Evolutionary conservation across 2,329 filamentous ascomycete genomes (phyloP).

Genomic region (Claviceps paspali): DNA sequence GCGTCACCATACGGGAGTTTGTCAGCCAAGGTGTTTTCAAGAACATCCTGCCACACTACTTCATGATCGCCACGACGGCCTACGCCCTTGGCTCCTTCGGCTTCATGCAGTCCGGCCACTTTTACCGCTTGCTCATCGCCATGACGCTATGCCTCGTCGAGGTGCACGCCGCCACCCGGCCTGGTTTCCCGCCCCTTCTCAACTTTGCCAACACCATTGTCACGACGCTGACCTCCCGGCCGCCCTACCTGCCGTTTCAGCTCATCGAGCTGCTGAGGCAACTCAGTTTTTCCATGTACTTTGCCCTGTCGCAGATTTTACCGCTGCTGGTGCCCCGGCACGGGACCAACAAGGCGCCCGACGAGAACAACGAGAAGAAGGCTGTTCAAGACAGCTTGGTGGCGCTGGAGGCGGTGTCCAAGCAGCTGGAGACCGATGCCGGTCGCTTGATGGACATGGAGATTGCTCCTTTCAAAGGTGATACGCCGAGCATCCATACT

Average conservation of each 20-base stretch:
- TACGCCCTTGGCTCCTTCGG: conserved; percentile 48
- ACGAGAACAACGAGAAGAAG: conserved; percentile 28
- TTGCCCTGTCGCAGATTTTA: conserved; percentile 68
- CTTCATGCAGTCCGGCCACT: conserved; percentile 51
- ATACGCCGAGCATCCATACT: conserved; percentile 45
- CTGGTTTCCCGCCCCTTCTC: conserved; percentile 31
- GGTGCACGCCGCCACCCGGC: conserved; percentile 39
- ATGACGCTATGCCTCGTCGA: conserved; percentile 39
- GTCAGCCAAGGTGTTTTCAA: conserved; percentile 49
- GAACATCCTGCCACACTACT: conserved; percentile 45
- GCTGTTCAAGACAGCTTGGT: conserved; percentile 35
- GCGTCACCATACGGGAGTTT: conserved; percentile 57
- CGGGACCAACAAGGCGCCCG: conserved; percentile 13
- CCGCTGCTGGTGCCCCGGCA: conserved; percentile 41
- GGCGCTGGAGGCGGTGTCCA: conserved; percentile 45
- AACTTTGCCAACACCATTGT: conserved; percentile 30
- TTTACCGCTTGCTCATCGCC: conserved; percentile 49
- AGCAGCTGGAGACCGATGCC: conserved; percentile 52
- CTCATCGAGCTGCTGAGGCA: conserved; percentile 61
- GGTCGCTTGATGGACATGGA: conserved; percentile 59
- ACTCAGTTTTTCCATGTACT: conserved; percentile 62
- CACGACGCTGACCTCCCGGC: conserved; percentile 25
- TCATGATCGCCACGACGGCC: conserved; percentile 38
- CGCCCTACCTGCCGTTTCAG: conserved; percentile 73
- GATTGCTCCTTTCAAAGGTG: conserved; percentile 65